Evolutionary conservation across 495 filamentous ascomycete species (phyloP).

Genomic region (Trichoderma reesei): DNA sequence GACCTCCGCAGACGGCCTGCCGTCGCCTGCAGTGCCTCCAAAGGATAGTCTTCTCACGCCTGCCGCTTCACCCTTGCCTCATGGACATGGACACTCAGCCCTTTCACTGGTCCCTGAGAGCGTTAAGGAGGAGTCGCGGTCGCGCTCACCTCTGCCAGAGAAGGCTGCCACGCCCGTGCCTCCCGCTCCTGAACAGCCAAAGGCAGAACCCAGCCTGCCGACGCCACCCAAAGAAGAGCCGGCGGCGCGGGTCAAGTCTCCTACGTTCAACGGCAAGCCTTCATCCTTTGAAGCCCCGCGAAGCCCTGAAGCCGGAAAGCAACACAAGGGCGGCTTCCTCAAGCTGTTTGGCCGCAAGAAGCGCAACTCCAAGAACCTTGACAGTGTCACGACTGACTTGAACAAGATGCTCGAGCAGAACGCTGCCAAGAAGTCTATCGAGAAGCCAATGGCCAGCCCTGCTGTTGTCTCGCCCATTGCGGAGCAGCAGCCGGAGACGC

Average conservation of each 20-base stretch:
- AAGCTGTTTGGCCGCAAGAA: constrained; percentile 57
- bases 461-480: neutral
- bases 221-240: constrained; percentile 12
- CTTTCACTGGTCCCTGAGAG: neutral
- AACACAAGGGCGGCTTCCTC: constrained; percentile 46
- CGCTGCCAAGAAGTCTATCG: constrained; percentile 19
- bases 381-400: constrained; percentile 34
- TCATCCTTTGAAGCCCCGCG: neutral
- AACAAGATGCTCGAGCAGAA: constrained; percentile 24
- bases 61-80: neutral
- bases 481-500: constrained; percentile 15
- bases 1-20: constrained; percentile 18
- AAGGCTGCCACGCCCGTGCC: neutral
- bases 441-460: constrained; percentile 4
- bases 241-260: constrained; percentile 10
- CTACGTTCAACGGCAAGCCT: constrained; percentile 6
- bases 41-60: neutral
- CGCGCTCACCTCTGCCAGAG: neutral
- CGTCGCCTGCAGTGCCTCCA: neutral
- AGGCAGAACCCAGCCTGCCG: neutral
- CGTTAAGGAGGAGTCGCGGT: neutral
- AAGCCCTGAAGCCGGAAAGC: constrained; percentile 29
- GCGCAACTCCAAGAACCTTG: constrained; percentile 38
- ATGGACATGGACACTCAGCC: neutral
- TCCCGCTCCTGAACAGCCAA: neutral